Percentiles rank a stretch among this genome's conserved stretches.
Conservation (phyloP, 805 yeast species). For the Lipomyces yamanashiensis region DNA sequence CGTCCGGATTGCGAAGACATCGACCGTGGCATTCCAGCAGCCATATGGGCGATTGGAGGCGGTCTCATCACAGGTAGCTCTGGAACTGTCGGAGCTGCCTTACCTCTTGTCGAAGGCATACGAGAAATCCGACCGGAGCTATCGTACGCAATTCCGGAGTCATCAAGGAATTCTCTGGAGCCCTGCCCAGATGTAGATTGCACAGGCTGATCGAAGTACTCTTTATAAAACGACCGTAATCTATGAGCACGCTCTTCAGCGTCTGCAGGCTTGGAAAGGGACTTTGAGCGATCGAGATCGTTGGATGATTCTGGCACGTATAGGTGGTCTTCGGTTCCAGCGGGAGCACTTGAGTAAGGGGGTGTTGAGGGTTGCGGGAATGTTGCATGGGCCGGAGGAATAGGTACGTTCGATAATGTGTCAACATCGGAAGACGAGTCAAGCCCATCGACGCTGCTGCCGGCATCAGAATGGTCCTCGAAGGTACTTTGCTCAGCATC, state of each 20-base stretch:
- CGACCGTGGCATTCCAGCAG: constrained; percentile 10
- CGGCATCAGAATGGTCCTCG: neutral
- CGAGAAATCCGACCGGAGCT: constrained; percentile 8
- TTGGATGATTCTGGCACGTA: neutral
- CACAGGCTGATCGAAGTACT: constrained; percentile 29
- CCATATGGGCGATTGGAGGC: neutral
- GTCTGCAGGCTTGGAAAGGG: constrained; percentile 19
- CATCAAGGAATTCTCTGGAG: constrained; percentile 11
- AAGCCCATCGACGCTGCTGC: neutral
- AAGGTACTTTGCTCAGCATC: neutral
- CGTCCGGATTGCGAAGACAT: constrained; percentile 14
- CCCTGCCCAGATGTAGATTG: neutral
- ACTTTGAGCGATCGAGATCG: constrained; percentile 15
- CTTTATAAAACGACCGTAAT: constrained; percentile 31
- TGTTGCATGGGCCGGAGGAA: constrained; percentile 3
- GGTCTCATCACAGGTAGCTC: neutral
- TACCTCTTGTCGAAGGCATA: neutral
- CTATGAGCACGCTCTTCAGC: constrained; percentile 31
- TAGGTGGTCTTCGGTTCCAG: neutral
- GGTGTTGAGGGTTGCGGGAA: neutral
- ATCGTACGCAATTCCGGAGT: constrained; percentile 19
- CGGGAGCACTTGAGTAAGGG: neutral
- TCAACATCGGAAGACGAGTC: neutral
- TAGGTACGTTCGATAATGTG: neutral
- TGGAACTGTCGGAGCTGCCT: neutral